Evolutionary conservation across 805 yeast genomes (phyloP).

Genomic region (Schwanniomyces occidentalis): DNA sequence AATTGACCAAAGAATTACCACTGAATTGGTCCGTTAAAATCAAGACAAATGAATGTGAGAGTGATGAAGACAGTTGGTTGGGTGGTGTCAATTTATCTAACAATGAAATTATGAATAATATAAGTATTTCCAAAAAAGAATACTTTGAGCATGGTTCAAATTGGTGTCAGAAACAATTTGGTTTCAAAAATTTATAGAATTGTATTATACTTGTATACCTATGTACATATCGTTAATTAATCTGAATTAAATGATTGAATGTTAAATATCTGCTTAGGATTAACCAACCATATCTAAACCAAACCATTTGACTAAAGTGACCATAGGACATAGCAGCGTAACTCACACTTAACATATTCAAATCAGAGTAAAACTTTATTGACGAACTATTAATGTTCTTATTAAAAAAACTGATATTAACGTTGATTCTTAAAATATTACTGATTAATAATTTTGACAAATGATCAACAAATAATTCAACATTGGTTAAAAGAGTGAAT

Average conservation of each 20-base stretch:
- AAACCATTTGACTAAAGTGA: constrained; percentile 88
- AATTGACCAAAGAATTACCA: constrained; percentile 67
- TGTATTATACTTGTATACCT: constrained; percentile 1
- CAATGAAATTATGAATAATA: constrained; percentile 46
- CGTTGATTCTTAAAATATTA: constrained; percentile 31
- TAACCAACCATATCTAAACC: constrained; percentile 94
- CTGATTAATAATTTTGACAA: constrained; percentile 32
- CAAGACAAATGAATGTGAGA: constrained; percentile 24
- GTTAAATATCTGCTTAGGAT: constrained; percentile 72
- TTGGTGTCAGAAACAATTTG: constrained; percentile 54
- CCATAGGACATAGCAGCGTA: constrained; percentile 78
- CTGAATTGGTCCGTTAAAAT: constrained; percentile 67
- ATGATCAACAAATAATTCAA: constrained; percentile 38
- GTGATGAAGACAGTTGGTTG: constrained; percentile 35
- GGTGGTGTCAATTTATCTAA: constrained; percentile 36
- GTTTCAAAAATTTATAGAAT: constrained; percentile 30
- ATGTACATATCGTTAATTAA: constrained; percentile 6
- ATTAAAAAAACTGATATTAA: constrained; percentile 40
- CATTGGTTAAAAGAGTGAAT: constrained; percentile 44
- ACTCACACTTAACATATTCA: constrained; percentile 41
- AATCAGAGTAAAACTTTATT: constrained; percentile 40
- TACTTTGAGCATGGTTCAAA: constrained; percentile 82
- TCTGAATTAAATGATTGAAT: constrained; percentile 60
- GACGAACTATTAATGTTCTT: constrained; percentile 19
- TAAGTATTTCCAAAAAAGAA: constrained; percentile 72